Percentiles rank a stretch among this genome's conserved stretches.
Conservation (phyloP, 2,329 filamentous ascomycete genomes). For the Colletotrichum sp. region DNA sequence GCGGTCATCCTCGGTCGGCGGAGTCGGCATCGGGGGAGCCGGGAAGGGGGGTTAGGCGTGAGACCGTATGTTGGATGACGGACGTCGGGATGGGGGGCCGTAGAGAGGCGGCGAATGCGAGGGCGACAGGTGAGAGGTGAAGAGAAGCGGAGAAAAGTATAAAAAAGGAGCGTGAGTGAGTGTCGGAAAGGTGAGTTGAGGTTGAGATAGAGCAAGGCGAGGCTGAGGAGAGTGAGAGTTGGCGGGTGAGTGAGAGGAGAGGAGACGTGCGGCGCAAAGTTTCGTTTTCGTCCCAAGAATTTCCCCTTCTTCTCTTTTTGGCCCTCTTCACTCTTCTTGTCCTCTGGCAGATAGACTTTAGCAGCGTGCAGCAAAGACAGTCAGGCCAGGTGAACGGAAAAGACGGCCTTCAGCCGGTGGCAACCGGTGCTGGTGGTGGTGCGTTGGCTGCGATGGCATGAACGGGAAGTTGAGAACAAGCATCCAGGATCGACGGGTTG, state of each 20-base stretch:
- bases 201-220: background rate
- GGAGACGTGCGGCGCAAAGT: slow-evolving; percentile 20
- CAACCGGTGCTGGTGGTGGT: background rate
- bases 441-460: background rate
- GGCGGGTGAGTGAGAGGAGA: background rate
- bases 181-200: background rate
- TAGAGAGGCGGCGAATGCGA: background rate
- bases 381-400: background rate
- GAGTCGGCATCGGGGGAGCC: slow-evolving; percentile 18
- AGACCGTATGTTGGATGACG: slow-evolving; percentile 2
- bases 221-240: background rate
- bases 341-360: background rate
- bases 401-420: slow-evolving; percentile 13
- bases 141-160: background rate
- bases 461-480: slow-evolving; percentile 9
- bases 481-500: slow-evolving; percentile 16
- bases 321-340: background rate
- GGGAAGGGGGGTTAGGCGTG: background rate
- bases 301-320: background rate
- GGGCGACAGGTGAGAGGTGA: background rate
- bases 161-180: background rate
- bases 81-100: background rate
- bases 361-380: background rate
- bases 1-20: slow-evolving; percentile 34
- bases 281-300: slow-evolving; percentile 20